phyloP scores from a whole-genome alignment of 495 filamentous ascomycete genomes.

The Neurospora sp. region DNA sequence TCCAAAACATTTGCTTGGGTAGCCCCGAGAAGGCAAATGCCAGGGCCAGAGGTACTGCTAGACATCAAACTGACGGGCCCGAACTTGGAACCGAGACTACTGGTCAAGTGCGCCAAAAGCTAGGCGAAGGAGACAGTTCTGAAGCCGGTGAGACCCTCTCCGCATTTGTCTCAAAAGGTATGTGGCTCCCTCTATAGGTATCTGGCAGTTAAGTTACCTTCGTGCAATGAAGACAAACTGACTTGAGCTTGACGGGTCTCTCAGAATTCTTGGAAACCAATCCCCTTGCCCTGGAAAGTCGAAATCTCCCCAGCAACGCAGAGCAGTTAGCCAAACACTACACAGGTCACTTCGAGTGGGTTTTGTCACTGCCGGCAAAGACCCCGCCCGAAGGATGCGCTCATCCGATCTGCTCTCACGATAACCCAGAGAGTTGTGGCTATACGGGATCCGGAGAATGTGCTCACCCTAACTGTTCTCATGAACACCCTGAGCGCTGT shows the following conservation, averaged over 20 bases:
- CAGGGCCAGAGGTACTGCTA: neutral
- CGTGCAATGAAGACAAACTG: neutral
- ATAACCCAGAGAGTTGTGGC: conserved; percentile 4
- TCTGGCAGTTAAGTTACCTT: neutral
- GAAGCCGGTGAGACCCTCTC: neutral
- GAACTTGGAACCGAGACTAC: neutral
- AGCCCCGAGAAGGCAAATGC: neutral
- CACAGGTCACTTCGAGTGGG: conserved; percentile 41
- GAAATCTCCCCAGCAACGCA: conserved; percentile 22
- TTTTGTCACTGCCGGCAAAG: conserved; percentile 27
- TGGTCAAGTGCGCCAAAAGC: neutral
- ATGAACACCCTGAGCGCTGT: conserved; percentile 8
- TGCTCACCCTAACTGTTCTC: conserved; percentile 6
- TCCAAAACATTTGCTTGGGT: neutral
- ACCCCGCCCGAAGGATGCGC: conserved; percentile 6
- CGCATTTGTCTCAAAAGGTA: neutral
- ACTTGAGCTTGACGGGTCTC: neutral
- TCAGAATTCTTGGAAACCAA: conserved; percentile 7
- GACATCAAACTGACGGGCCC: neutral
- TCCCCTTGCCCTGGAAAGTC: conserved; percentile 24
- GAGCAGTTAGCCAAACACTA: conserved; percentile 39
- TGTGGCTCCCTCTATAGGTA: no score
- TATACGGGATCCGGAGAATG: conserved; percentile 1
- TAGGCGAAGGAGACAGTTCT: neutral
- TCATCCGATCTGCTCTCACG: conserved; percentile 8